A percentile compares a stretch with the other conserved stretches of the same genome.
These are phyloP conservation scores for Phytophthora sojae DNA, from an alignment of 352 stramenopile species.

Conservation along the genomic window DNA sequence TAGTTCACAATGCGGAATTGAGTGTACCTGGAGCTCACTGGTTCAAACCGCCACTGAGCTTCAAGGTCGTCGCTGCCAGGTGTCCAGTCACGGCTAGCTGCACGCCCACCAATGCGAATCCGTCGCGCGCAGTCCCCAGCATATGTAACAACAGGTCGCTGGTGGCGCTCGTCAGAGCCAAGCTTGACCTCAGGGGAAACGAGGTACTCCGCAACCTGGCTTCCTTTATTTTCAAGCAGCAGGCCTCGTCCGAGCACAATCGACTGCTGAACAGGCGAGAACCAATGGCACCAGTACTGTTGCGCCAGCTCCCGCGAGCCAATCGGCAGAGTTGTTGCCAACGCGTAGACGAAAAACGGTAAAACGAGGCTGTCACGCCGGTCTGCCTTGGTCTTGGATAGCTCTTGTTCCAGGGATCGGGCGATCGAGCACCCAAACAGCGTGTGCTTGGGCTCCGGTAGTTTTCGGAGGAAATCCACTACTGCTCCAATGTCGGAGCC, in stretches of 20 bases:
- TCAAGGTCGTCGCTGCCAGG: background rate
- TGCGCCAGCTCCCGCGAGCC: background rate
- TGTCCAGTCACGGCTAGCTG: background rate
- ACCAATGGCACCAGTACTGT: slow-evolving; percentile 7
- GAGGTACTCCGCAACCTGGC: background rate
- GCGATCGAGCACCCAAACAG: slow-evolving; percentile 5
- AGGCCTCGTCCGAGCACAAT: background rate
- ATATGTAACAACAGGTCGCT: background rate
- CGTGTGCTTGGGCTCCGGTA: slow-evolving; percentile 1
- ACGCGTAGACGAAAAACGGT: background rate
- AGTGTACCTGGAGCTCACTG: background rate
- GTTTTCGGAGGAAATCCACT: background rate
- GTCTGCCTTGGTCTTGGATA: background rate
- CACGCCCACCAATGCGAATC: background rate
- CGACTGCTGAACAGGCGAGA: background rate
- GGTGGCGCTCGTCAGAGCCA: background rate
- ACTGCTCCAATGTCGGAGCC: background rate
- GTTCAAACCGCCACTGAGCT: background rate
- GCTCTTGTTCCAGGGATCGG: background rate
- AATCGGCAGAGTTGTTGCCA: background rate
- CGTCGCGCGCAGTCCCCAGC: background rate
- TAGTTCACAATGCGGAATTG: background rate
- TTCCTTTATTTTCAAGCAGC: background rate
- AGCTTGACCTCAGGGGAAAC: background rate
- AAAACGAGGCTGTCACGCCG: background rate